Conservation (phyloP, 2,329 filamentous ascomycete species). For the Neofusicoccum umdonicola region DNA sequence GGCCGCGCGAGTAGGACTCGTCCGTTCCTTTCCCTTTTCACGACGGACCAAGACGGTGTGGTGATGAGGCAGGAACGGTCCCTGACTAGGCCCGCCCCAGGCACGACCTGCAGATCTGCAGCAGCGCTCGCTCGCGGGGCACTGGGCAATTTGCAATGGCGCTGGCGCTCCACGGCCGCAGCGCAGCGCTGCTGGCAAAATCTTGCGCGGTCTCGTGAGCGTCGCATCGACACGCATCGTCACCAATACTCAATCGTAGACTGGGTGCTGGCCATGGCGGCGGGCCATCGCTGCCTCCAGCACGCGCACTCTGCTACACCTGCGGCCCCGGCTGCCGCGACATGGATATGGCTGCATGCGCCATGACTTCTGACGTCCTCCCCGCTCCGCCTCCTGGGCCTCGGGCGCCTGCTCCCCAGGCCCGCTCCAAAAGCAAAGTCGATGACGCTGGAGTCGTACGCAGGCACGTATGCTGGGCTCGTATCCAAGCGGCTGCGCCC, state of each 20-base stretch:
- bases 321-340: not conserved
- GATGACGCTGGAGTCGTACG: slow-evolving; percentile 5
- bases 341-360: not conserved
- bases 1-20: not conserved
- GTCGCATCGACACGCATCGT: not conserved
- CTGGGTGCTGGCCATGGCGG: slow-evolving; percentile 3
- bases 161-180: not conserved
- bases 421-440: slow-evolving; percentile 5
- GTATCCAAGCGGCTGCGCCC: slow-evolving; percentile 1
- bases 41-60: slow-evolving; percentile 12
- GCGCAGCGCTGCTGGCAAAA: not conserved
- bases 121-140: not conserved
- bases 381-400: not conserved
- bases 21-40: not conserved
- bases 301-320: not conserved
- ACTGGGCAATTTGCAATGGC: slow-evolving; percentile 7
- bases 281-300: not conserved
- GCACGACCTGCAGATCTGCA: slow-evolving; percentile 12
- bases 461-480: slow-evolving; percentile 1
- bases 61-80: not conserved
- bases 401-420: not conserved
- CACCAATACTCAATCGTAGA: not conserved
- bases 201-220: slow-evolving; percentile 9
- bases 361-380: not conserved
- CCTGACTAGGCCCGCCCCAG: slow-evolving; percentile 3